Base-by-base conservation (phyloP, 371 early-diverging fungal species). In the Mortierella sp. region DNA sequence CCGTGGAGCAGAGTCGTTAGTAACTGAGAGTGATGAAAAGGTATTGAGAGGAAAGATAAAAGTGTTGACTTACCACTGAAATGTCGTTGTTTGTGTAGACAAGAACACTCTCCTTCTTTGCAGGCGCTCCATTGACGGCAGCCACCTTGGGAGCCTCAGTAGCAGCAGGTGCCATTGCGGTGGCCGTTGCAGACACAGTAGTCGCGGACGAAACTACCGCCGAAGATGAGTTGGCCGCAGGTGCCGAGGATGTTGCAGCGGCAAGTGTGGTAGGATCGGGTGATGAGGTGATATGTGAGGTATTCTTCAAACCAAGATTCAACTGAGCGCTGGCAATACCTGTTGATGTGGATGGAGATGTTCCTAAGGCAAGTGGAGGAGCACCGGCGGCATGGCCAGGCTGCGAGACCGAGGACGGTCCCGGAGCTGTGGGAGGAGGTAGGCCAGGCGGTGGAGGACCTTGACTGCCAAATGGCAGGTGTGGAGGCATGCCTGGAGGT, bases 251-350 rank as follows among this genome's bases (percentile, higher is more conserved):
- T 12, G 9, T 53, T n/a, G 55, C 37, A 2, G 70, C 37, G 7
- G 66, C 59, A 62, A 62, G 37, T 14, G 69, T 71, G n/a, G 68
- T 71, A 14, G 69, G 56, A 16, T 72, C 79, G 53, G 72, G 68
- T 18, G 73, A 66, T 48, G 73, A 72, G 64, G 72, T 72, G 70
- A 72, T 62, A 66, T 72, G 72, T 62, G 69, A 68, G 57, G 69
- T 46, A 48, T 77, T 65, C 69, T 72, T 69, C 72, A 77, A 65
- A 58, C 69, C 69, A 68, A 64, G 66, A 62, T 71, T 68, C 71
- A 77, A 53, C 58, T 64, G 70, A 65, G 66, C 21, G 25, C 63
- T 68, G 66, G 69, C 69, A 72, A 69, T 77, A 72, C 72, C 72
- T 69, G 73, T 57, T 57, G 79, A 58, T 12, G 72, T 29, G 12